Evolutionary conservation across 306 rosid genomes (phyloP).

Genomic region (Styphnolobium japonicum): DNA sequence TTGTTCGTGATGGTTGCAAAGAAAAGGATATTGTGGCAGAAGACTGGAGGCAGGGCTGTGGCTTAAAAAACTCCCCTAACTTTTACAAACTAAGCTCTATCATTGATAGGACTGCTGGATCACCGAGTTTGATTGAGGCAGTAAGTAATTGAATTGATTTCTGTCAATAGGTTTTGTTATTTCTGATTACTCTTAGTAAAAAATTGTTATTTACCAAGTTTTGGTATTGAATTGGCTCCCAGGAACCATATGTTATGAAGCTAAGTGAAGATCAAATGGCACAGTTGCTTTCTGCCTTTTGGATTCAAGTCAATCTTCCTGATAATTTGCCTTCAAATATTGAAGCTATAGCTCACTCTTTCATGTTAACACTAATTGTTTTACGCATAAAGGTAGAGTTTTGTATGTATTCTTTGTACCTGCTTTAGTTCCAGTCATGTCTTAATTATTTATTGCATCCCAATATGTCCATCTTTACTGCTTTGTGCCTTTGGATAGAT

Average conservation of each 20-base stretch:
- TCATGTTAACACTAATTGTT: conserved; percentile 58
- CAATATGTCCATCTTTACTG: background rate
- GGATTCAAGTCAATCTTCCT: conserved; percentile 82
- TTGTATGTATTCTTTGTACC: background rate
- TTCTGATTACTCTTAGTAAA: background rate
- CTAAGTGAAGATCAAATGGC: conserved; percentile 86
- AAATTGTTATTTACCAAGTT: conserved; percentile 5
- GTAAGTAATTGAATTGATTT: conserved; percentile 42
- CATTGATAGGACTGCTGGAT: conserved; percentile 64
- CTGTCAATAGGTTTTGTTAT: background rate
- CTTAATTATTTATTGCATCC: background rate
- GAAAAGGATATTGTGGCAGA: conserved; percentile 53
- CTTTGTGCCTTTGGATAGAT: conserved; percentile 8
- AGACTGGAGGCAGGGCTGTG: conserved; percentile 64
- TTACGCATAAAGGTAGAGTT: conserved; percentile 70
- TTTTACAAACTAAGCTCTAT: conserved; percentile 64
- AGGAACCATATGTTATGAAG: conserved; percentile 82
- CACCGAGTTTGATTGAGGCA: conserved; percentile 49
- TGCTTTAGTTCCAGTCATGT: background rate
- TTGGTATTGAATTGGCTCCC: conserved; percentile 34
- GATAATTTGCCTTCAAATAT: conserved; percentile 88
- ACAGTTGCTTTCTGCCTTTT: conserved; percentile 84
- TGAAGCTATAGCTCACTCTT: conserved; percentile 85
- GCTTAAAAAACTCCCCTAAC: conserved; percentile 64
- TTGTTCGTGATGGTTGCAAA: conserved; percentile 43